Evolutionary conservation across 2,329 filamentous ascomycete species (phyloP), one percentile per base, ranked within the genome.

Genomic region (Pseudogymnoascus sp.): DNA sequence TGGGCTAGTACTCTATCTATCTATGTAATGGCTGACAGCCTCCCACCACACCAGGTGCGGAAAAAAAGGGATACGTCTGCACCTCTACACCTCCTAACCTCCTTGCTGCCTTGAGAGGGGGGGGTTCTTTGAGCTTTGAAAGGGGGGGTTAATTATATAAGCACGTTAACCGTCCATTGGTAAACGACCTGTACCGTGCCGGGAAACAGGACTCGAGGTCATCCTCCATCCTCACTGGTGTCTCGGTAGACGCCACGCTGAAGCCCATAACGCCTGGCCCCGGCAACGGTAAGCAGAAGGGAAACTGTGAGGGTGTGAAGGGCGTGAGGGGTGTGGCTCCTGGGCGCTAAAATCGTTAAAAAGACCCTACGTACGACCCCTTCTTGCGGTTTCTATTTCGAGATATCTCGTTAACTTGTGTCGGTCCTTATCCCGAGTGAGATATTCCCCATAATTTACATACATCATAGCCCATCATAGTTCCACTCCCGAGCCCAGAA

Each of bases 201-300:
- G 40, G 17, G 40, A 46, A 26, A 23, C 21, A 26, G 42, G 13
- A 46, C 42, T 46, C 21, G 11, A 23, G 11, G 38, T 50, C 44
- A 50, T 50, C 21, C 44, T 50, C 44, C 44, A n/a, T 17, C 21
- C 44, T 29, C 21, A 50, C 44, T 50, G 44, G 44, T 50, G 44
- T 50, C 44, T 50, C 44, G 44, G 44, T 50, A 50, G 44, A 50
- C 44, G 44, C 44, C 44, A 50, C 44, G 44, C 21, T 50, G 21
- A 50, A 26, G 13, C 21, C 44, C 40, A 44, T 44, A 7, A 50
- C 26, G 44, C 44, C 44, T 50, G 21, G 44, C 13, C 21, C 44
- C 21, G 23, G 23, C 21, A 23, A 23, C 42, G 42, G 42, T 44
- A 44, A 50, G 21, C 44, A 26, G 13, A n/a, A 23, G 13, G 42